Evolutionary conservation across 306 rosid genomes (phyloP).

Genomic region (Betula pendula): DNA sequence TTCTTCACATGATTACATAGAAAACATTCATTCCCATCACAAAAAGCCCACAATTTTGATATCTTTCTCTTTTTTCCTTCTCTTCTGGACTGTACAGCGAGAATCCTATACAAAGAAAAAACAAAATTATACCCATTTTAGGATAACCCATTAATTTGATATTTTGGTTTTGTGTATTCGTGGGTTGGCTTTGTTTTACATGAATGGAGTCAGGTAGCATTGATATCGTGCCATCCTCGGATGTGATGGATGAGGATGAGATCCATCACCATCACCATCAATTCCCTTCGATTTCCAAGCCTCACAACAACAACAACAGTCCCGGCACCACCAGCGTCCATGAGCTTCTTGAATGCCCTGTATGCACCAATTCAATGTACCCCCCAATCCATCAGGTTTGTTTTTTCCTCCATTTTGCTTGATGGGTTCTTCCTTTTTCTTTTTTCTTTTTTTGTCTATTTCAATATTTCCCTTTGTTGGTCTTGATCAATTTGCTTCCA

Average conservation of each 20-base stretch:
- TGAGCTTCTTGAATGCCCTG: conserved; percentile 82
- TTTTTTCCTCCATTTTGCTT: conserved; percentile 27
- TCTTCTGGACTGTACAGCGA: not conserved
- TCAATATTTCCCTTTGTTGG: not conserved
- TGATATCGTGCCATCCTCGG: conserved; percentile 47
- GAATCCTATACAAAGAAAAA: not conserved
- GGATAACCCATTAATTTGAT: not conserved
- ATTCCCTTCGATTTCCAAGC: conserved; percentile 55
- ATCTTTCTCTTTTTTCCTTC: conserved; percentile 5
- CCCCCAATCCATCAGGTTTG: conserved; percentile 79
- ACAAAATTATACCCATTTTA: not conserved
- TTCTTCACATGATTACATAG: conserved; percentile 7
- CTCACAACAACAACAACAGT: conserved; percentile 35
- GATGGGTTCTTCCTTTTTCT: conserved; percentile 6
- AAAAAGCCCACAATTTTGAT: conserved; percentile 11
- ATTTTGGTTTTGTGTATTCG: not conserved
- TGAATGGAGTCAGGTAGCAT: conserved; percentile 54
- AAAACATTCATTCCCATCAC: conserved; percentile 9
- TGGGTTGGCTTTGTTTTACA: not conserved
- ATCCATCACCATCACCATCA: conserved; percentile 41
- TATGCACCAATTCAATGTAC: conserved; percentile 75
- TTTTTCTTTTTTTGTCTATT: not conserved
- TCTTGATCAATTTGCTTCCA: conserved; percentile 4
- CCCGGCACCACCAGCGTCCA: conserved; percentile 60
- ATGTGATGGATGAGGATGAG: conserved; percentile 57